Conservation (phyloP, 2,329 filamentous ascomycete genomes). For the Arthroderma uncinatum region DNA sequence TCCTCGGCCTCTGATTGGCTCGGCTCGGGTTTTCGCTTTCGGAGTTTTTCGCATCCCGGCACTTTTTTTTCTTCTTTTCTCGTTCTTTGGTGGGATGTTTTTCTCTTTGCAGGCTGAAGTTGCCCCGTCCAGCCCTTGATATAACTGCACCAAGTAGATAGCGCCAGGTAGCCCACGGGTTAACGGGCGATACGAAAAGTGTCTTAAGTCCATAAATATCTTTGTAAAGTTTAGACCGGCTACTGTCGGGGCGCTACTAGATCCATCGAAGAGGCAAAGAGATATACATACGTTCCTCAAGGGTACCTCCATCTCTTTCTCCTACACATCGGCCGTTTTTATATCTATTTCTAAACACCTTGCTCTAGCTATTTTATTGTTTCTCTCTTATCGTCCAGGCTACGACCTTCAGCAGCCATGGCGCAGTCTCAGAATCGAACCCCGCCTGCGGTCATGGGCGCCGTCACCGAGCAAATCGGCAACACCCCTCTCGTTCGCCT, state of each 20-base stretch:
- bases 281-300: background rate
- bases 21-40: background rate
- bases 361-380: background rate
- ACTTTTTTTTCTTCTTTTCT: background rate
- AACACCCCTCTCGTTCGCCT: constrained; percentile 91
- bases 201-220: background rate
- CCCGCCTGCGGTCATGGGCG: constrained; percentile 49
- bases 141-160: background rate
- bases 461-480: constrained; percentile 78
- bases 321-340: background rate
- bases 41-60: background rate
- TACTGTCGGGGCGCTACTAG: background rate
- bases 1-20: background rate
- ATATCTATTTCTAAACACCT: background rate
- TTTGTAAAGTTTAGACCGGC: constrained; percentile 2
- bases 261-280: background rate
- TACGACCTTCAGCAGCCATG: background rate
- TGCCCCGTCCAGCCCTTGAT: background rate
- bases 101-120: background rate
- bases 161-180: background rate
- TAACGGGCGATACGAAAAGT: background rate
- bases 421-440: constrained; percentile 8
- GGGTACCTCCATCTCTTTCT: background rate
- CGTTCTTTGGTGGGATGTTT: background rate
- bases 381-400: background rate